A percentile compares a stretch with the other conserved stretches of the same genome.
phyloP scores from a whole-genome alignment of 2,329 filamentous ascomycete genomes.

The Sporothrix luriei region DNA sequence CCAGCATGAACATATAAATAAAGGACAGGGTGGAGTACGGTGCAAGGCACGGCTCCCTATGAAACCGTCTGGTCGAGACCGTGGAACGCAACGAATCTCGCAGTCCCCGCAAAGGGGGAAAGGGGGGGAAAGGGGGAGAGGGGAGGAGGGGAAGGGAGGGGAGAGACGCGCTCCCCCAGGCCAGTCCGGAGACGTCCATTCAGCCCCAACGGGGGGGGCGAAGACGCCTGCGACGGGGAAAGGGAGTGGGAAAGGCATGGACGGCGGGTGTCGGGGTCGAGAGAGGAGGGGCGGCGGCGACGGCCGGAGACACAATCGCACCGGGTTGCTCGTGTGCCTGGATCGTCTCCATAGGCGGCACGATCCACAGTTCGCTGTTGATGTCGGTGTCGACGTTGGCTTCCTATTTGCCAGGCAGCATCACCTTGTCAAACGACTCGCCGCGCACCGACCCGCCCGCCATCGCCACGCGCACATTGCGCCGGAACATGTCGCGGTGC shows the following conservation, averaged over 20 bases:
- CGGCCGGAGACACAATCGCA: no score
- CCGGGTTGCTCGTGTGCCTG: no score
- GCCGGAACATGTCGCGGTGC: slow-evolving; percentile 86
- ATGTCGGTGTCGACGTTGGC: background rate
- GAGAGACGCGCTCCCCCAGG: background rate
- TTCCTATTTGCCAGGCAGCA: slow-evolving; percentile 42
- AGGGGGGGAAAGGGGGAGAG: background rate
- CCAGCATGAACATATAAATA: background rate
- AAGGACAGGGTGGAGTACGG: background rate
- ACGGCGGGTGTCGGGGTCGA: no score
- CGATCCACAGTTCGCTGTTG: background rate
- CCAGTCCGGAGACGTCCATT: background rate
- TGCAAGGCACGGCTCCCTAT: slow-evolving; percentile 4
- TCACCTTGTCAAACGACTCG: slow-evolving; percentile 74
- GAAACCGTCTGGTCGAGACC: slow-evolving; percentile 3
- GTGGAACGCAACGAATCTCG: background rate
- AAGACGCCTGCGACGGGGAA: background rate
- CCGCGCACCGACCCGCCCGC: slow-evolving; percentile 74
- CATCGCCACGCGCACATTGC: slow-evolving; percentile 86
- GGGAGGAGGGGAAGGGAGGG: background rate
- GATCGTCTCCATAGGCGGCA: no score
- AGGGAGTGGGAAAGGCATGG: no score
- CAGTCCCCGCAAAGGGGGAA: background rate
- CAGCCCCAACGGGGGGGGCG: background rate
- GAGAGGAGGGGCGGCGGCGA: no score